These are phyloP conservation scores for Agaricales sp. DNA, from an alignment of 1,284 basidiomycete genomes.

Conservation along the genomic window DNA sequence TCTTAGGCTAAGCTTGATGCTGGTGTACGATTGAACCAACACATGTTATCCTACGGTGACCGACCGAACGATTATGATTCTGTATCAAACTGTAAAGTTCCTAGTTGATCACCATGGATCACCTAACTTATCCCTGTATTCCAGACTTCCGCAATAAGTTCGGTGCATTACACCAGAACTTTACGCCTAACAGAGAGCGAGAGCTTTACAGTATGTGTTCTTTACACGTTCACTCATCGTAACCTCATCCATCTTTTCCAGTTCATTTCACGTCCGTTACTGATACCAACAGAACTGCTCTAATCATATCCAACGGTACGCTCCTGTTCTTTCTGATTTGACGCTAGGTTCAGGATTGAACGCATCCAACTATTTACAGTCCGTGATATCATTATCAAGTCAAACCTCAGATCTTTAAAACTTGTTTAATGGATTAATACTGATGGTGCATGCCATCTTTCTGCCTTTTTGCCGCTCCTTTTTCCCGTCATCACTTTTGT, in stretches of 20 bases:
- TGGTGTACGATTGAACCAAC: constrained; percentile 57
- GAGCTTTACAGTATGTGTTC: constrained; percentile 52
- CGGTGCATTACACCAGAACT: constrained; percentile 51
- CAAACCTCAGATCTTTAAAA: constrained; percentile 43
- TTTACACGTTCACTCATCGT: constrained; percentile 3
- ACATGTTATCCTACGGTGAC: constrained; percentile 60
- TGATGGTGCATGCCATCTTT: constrained; percentile 4
- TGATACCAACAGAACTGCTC: constrained; percentile 47
- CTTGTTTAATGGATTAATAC: constrained; percentile 28
- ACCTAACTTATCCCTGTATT: constrained; percentile 6
- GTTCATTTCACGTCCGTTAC: constrained; percentile 76
- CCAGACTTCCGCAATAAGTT: constrained; percentile 69
- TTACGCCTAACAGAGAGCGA: constrained; percentile 55
- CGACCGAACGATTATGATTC: constrained; percentile 65
- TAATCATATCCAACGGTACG: constrained; percentile 46
- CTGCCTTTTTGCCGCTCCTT: not conserved
- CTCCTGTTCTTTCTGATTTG: constrained; percentile 5
- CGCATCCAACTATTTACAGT: constrained; percentile 23
- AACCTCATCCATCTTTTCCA: constrained; percentile 18
- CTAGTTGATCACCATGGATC: constrained; percentile 6
- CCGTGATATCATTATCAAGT: constrained; percentile 52
- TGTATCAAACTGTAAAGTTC: constrained; percentile 50
- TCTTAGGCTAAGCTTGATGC: constrained; percentile 57
- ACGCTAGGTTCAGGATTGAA: constrained; percentile 3
- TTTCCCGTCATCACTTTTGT: constrained; percentile 2